Evolutionary conservation across 306 rosid genomes (phyloP).

Genomic region (Abrus precatorius): DNA sequence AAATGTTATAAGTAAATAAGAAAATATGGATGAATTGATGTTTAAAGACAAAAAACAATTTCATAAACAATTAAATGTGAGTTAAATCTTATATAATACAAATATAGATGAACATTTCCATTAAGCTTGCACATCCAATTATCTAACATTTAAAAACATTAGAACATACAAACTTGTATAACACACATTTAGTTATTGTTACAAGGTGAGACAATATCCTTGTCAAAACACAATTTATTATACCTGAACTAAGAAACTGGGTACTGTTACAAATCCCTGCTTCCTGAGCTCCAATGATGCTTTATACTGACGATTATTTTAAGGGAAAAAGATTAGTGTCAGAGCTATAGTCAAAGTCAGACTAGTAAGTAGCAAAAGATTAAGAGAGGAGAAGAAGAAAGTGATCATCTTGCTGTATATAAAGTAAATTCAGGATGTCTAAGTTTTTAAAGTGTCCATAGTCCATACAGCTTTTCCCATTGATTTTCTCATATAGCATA

Average conservation of each 20-base stretch:
- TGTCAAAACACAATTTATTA: slow-evolving; percentile 34
- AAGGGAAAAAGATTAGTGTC: slow-evolving; percentile 34
- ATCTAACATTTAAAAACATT: slow-evolving; percentile 16
- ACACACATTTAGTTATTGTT: slow-evolving; percentile 3
- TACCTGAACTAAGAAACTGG: slow-evolving; percentile 87
- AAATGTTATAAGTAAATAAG: slow-evolving; percentile 36
- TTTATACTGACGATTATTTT: slow-evolving; percentile 71
- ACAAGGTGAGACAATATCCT: slow-evolving; percentile 33
- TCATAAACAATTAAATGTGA: neutral
- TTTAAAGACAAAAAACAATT: slow-evolving; percentile 29
- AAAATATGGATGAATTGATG: slow-evolving; percentile 4
- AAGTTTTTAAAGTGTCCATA: slow-evolving; percentile 18
- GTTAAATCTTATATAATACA: slow-evolving; percentile 17
- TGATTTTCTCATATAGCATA: slow-evolving; percentile 31
- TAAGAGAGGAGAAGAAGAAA: neutral
- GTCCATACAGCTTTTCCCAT: slow-evolving; percentile 21
- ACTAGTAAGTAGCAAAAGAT: slow-evolving; percentile 23
- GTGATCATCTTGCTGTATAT: neutral
- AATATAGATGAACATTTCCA: slow-evolving; percentile 16
- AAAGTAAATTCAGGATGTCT: slow-evolving; percentile 32
- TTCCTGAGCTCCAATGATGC: slow-evolving; percentile 84
- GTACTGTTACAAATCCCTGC: slow-evolving; percentile 77
- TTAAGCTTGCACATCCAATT: slow-evolving; percentile 12
- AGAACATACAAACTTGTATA: neutral
- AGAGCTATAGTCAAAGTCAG: slow-evolving; percentile 22